Evolutionary conservation across 208 protist genomes (phyloP), one percentile per base, ranked within the genome.

Genomic region (Trypanosoma vivax): DNA sequence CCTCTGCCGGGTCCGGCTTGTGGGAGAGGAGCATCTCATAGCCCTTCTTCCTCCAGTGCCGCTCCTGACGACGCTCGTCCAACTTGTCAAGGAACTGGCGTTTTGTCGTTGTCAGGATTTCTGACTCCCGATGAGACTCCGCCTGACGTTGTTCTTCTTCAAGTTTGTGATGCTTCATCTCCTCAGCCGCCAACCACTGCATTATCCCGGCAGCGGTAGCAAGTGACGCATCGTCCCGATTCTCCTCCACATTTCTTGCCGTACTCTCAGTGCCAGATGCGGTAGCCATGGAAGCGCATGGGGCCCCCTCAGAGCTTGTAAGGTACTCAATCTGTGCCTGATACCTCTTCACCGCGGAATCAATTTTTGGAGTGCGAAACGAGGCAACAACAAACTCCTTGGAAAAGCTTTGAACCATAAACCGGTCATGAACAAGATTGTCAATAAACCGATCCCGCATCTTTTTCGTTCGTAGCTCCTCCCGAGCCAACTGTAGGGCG

Each of bases 381-480:
- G 94, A 95, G 0, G 81, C 59, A 18, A 98, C 96, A 27, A 37
- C 41, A 34, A 83, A 85, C 21, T 76, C 65, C 2, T 40, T 46
- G 6, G 73, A 70, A 43, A 97, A 93, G 11, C 87, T 74, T 11
- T 62, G 50, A 0, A 99, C 67, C 14, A 81, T 61, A 55, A 98
- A 94, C 2, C 85, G 78, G 59, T 98, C 95, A 38, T 86, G 94
- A 16, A 92, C 62, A 11, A 98, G 66, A 46, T 83, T 77, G 37
- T 95, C 83, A 18, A 97, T 52, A 57, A 96, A 98, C 25, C 73
- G 56, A 1, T 56, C 50, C 35, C 76, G 59, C 50, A 98, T 79
- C 73, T 98, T 99, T 7, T 48, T 29, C 14, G 95, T 88, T 9
- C 67, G 73, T n/a, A 95, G 45, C 23, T 78, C 52, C 49, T 90